Evolutionary conservation across 805 yeast species (phyloP).

Genomic region (Wickerhamiella dianesei): DNA sequence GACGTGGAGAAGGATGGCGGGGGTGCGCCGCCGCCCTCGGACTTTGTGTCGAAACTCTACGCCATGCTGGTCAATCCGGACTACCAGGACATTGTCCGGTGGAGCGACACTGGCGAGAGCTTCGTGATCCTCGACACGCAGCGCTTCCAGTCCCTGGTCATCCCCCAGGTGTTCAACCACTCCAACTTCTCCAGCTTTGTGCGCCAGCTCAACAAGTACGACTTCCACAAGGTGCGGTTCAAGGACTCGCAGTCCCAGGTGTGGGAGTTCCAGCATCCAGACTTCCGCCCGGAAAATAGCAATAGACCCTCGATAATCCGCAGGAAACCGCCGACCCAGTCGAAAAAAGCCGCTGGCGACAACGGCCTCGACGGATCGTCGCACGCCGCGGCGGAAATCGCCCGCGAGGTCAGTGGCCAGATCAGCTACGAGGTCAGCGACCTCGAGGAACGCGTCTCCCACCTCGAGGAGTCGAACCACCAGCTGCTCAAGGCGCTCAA

Average conservation of each 20-base stretch:
- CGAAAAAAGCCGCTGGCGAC: conserved; percentile 9
- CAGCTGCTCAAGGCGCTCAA: conserved; percentile 13
- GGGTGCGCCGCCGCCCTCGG: conserved; percentile 1
- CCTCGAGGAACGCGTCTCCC: conserved; percentile 9
- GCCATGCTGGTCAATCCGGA: conserved; percentile 74
- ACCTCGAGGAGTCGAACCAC: conserved; percentile 12
- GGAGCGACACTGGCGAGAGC: conserved; percentile 78
- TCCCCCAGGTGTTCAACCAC: conserved; percentile 90
- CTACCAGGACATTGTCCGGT: conserved; percentile 63
- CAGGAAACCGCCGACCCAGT: conserved; percentile 35
- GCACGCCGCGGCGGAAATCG: conserved; percentile 13
- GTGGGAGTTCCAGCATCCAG: conserved; percentile 94
- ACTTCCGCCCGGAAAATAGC: conserved; percentile 60
- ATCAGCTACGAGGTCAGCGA: conserved; percentile 8
- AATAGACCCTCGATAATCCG: conserved; percentile 78
- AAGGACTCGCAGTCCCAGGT: conserved; percentile 20
- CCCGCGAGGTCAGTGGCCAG: conserved; percentile 7
- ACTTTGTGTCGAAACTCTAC: conserved; percentile 29
- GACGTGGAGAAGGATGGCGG: not conserved
- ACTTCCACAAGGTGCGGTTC: conserved; percentile 87
- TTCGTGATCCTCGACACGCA: conserved; percentile 66
- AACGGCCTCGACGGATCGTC: conserved; percentile 23
- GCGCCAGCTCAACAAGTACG: conserved; percentile 90
- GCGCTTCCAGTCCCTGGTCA: conserved; percentile 29
- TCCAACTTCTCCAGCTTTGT: conserved; percentile 91